phyloP scores from a whole-genome alignment of 352 stramenopile genomes.

The Phytophthora multivora region DNA sequence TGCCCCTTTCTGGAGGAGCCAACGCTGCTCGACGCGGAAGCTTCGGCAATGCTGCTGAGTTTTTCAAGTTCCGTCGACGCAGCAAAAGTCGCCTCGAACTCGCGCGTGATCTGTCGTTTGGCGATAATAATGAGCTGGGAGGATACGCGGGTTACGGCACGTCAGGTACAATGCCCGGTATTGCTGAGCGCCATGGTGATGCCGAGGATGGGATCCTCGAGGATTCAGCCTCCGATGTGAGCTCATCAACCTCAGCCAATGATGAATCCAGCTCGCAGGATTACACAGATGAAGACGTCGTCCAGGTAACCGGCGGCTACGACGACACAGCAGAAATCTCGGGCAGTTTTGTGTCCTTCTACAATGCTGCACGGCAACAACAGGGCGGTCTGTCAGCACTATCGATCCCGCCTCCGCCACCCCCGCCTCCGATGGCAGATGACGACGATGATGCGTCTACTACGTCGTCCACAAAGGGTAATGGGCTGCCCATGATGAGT shows the following conservation, averaged over 20 bases:
- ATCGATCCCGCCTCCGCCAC: constrained; percentile 65
- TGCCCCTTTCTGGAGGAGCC: constrained; percentile 22
- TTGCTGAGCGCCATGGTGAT: constrained; percentile 66
- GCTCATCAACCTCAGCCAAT: constrained; percentile 57
- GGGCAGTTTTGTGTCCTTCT: constrained; percentile 82
- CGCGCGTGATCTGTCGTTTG: constrained; percentile 66
- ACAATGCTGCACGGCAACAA: constrained; percentile 54
- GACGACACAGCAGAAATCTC: constrained; percentile 63
- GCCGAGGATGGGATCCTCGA: constrained; percentile 45
- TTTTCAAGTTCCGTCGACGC: constrained; percentile 87
- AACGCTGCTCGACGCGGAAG: constrained; percentile 61
- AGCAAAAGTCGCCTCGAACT: constrained; percentile 87
- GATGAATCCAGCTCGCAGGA: constrained; percentile 67
- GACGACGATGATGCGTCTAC: constrained; percentile 68
- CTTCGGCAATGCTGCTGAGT: constrained; percentile 85
- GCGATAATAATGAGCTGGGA: constrained; percentile 46
- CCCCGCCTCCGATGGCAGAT: constrained; percentile 70
- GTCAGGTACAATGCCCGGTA: constrained; percentile 65
- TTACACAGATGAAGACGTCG: constrained; percentile 69
- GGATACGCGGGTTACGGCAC: constrained; percentile 65
- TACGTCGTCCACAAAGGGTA: constrained; percentile 56
- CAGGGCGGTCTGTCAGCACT: constrained; percentile 50
- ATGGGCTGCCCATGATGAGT: constrained; percentile 81
- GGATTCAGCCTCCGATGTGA: constrained; percentile 56
- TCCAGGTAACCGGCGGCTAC: constrained; percentile 67